Percentiles rank a stretch among this genome's conserved stretches.
Conservation (phyloP, 768 basidiomycete genomes). For the Tricholoma sp. region DNA sequence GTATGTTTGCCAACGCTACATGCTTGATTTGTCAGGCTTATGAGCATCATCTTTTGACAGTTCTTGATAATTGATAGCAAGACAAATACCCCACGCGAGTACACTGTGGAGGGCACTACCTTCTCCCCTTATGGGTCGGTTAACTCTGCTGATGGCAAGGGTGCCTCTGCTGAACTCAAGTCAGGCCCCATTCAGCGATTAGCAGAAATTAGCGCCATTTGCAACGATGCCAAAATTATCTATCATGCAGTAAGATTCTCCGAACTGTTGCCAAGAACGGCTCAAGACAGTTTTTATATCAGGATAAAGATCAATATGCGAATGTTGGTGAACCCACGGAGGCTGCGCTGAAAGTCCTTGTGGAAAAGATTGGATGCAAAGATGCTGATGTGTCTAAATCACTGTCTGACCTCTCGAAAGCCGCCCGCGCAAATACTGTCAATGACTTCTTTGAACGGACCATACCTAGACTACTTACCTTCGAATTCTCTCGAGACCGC, state of each 20-base stretch:
- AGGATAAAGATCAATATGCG: conserved; percentile 77
- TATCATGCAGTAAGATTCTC: conserved; percentile 60
- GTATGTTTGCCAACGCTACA: conserved; percentile 31
- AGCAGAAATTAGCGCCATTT: conserved; percentile 88
- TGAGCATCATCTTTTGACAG: conserved; percentile 28
- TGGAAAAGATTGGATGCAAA: conserved; percentile 85
- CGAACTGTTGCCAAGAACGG: not conserved
- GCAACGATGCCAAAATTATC: conserved; percentile 90
- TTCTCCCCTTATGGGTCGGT: conserved; percentile 84
- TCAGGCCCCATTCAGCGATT: conserved; percentile 75
- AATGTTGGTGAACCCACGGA: conserved; percentile 97
- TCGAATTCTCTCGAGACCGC: conserved; percentile 96
- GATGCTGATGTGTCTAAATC: conserved; percentile 54
- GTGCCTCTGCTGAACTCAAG: conserved; percentile 47
- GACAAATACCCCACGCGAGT: conserved; percentile 53
- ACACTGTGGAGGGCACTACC: conserved; percentile 85
- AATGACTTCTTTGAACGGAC: conserved; percentile 75
- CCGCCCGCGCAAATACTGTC: conserved; percentile 73
- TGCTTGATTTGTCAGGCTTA: not conserved
- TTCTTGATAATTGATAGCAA: conserved; percentile 68
- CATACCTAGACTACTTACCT: conserved; percentile 82
- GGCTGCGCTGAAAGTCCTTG: conserved; percentile 91
- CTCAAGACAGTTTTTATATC: not conserved
- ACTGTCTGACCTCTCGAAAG: conserved; percentile 49
- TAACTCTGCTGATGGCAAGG: conserved; percentile 59